Percentiles rank a stretch among this genome's conserved stretches.
Evolutionary conservation across 2,329 filamentous ascomycete genomes (phyloP).

Genomic region (Talaromyces atroroseus): DNA sequence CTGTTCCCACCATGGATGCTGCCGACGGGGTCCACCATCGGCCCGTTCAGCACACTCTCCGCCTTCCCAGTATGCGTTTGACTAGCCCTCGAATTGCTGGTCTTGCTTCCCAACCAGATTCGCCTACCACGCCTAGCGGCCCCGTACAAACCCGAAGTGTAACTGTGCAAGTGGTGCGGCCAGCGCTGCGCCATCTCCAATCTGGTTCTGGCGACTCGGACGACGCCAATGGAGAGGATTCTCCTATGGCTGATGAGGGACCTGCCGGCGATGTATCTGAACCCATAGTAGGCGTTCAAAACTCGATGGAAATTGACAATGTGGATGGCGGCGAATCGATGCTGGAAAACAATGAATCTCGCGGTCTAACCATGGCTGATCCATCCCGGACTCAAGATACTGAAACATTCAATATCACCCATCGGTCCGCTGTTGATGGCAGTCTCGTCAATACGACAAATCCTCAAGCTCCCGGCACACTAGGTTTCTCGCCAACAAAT

Average conservation of each 20-base stretch:
- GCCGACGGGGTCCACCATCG: conserved; percentile 68
- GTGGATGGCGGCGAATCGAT: conserved; percentile 79
- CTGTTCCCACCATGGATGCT: conserved; percentile 62
- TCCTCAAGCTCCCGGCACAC: conserved; percentile 60
- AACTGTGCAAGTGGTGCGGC: conserved; percentile 61
- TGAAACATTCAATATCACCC: conserved; percentile 90
- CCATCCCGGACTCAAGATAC: conserved; percentile 80
- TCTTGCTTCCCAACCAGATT: conserved; percentile 82
- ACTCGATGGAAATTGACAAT: conserved; percentile 78
- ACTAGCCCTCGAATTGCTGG: conserved; percentile 41
- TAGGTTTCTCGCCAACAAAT: conserved; percentile 68
- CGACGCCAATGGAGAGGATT: conserved; percentile 78
- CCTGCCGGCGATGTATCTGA: conserved; percentile 48
- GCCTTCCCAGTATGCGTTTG: conserved; percentile 68
- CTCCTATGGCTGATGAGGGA: conserved; percentile 65
- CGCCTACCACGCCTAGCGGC: conserved; percentile 76
- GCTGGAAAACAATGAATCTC: conserved; percentile 63
- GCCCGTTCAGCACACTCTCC: conserved; percentile 74
- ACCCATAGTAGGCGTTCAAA: conserved; percentile 72
- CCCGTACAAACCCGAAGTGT: conserved; percentile 54
- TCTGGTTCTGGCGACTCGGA: conserved; percentile 83
- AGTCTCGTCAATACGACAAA: conserved; percentile 70
- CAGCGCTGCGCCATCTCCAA: conserved; percentile 82
- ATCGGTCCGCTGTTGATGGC: conserved; percentile 75
- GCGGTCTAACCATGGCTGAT: conserved; percentile 70